A percentile compares a stretch with the other conserved stretches of the same genome.
Conservation (phyloP, 2,329 filamentous ascomycete species). For the Talaromyces sp. region DNA sequence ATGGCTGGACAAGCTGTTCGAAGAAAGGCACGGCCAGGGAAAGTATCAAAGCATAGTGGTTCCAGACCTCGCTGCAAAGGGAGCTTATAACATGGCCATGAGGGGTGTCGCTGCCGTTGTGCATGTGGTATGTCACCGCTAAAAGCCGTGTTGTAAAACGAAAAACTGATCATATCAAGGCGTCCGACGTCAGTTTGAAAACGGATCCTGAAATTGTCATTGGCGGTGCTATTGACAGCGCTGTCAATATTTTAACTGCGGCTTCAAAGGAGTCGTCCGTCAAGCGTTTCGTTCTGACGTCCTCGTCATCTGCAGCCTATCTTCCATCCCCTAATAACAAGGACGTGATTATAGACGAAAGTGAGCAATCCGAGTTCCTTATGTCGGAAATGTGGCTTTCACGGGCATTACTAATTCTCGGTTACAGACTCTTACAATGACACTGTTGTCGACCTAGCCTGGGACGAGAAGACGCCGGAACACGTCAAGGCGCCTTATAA, state of each 20-base stretch:
- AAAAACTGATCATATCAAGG: neutral
- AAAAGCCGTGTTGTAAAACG: too few species aligned
- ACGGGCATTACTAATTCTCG: neutral
- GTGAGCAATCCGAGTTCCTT: neutral
- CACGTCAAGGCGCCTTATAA: conserved; percentile 18
- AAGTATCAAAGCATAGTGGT: conserved; percentile 33
- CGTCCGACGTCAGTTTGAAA: neutral
- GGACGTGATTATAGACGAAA: neutral
- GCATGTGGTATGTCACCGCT: neutral
- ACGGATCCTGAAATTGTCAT: conserved; percentile 2
- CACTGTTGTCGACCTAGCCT: neutral
- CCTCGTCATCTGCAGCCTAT: neutral
- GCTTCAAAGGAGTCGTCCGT: conserved; percentile 1
- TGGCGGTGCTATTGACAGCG: neutral
- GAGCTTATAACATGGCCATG: neutral
- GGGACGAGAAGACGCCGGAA: conserved; percentile 19
- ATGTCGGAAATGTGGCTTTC: neutral
- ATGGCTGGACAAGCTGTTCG: conserved; percentile 26
- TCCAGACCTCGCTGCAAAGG: conserved; percentile 30
- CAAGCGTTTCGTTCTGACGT: conserved; percentile 6
- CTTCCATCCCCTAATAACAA: neutral
- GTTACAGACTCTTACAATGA: conserved; percentile 2
- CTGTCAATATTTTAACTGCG: neutral
- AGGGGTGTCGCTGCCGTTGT: neutral
- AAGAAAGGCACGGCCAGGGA: conserved; percentile 17